Conservation (phyloP, 345 rosid species). For the Abelmoschus esculentus region DNA sequence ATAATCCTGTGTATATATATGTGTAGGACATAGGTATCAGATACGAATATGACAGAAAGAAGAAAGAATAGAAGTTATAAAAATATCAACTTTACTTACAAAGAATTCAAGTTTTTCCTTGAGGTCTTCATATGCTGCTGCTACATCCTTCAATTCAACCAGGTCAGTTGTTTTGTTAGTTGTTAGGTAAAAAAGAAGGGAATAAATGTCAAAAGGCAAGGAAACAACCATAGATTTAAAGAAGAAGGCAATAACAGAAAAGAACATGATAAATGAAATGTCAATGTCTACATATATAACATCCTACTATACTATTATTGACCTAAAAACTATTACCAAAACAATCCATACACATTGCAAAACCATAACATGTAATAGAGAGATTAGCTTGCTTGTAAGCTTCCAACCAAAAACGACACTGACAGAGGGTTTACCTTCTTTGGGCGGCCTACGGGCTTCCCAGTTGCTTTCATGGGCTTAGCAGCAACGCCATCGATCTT, state of each 20-base stretch:
- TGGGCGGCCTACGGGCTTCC: slow-evolving; percentile 64
- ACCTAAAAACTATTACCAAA: neutral
- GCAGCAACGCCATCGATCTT: slow-evolving; percentile 25
- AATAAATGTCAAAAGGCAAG: too few relatives aligned
- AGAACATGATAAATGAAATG: neutral
- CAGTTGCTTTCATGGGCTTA: slow-evolving; percentile 24
- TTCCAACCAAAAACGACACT: too few relatives aligned
- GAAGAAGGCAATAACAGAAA: neutral
- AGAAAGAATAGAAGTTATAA: neutral
- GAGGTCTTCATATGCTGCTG: slow-evolving; percentile 35
- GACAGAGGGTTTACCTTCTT: slow-evolving; percentile 38
- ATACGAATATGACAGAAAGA: too few relatives aligned
- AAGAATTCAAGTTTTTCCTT: slow-evolving; percentile 46
- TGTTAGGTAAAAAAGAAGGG: too few relatives aligned
- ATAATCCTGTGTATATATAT: too few relatives aligned
- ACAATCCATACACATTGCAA: too few relatives aligned
- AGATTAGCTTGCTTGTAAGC: too few relatives aligned
- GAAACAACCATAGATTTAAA: neutral
- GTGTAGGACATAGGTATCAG: too few relatives aligned
- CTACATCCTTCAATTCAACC: slow-evolving; percentile 16
- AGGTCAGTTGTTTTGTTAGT: slow-evolving; percentile 9
- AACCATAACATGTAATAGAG: too few relatives aligned
- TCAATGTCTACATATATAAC: too few relatives aligned
- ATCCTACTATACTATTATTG: neutral
- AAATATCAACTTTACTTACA: slow-evolving; percentile 32